Conservation (phyloP, 208 protist genomes). For the Balamuthia mandrillaris region DNA sequence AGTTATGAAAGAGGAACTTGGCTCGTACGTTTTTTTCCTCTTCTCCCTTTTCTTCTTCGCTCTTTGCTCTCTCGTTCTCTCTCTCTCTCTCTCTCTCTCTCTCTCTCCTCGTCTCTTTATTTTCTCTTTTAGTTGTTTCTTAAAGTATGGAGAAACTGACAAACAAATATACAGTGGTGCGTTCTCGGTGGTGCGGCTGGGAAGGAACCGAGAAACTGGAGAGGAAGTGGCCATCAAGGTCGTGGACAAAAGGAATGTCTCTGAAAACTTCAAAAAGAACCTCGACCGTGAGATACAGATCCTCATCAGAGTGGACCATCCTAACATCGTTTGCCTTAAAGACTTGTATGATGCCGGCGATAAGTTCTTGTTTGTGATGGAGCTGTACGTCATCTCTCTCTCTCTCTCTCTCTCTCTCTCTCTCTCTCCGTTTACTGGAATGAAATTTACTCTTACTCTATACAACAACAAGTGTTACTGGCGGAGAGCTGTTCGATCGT, state of each 20-base stretch:
- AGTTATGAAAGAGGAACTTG: background rate
- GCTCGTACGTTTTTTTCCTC: background rate
- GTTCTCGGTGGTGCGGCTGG: background rate
- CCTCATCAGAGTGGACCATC: background rate
- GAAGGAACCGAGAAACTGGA: background rate
- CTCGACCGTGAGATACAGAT: constrained; percentile 18
- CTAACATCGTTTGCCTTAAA: constrained; percentile 14
- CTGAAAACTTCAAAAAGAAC: background rate
- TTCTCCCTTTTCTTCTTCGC: background rate
- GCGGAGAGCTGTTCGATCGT: constrained; percentile 69
- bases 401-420: background rate
- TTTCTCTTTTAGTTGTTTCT: background rate
- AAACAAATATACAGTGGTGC: background rate
- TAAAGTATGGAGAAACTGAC: background rate
- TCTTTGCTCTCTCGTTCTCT: background rate
- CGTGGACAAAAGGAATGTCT: constrained; percentile 11
- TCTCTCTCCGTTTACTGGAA: background rate
- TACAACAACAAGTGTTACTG: constrained; percentile 55
- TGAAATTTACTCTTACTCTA: too few relatives aligned
- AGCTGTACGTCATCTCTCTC: background rate
- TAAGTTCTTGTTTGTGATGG: background rate
- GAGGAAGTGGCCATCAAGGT: constrained; percentile 30
- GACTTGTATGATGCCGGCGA: constrained; percentile 13
- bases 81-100: background rate
- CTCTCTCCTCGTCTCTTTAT: background rate